phyloP scores from a whole-genome alignment of 1,284 basidiomycete genomes.

The Tilletia indica region DNA sequence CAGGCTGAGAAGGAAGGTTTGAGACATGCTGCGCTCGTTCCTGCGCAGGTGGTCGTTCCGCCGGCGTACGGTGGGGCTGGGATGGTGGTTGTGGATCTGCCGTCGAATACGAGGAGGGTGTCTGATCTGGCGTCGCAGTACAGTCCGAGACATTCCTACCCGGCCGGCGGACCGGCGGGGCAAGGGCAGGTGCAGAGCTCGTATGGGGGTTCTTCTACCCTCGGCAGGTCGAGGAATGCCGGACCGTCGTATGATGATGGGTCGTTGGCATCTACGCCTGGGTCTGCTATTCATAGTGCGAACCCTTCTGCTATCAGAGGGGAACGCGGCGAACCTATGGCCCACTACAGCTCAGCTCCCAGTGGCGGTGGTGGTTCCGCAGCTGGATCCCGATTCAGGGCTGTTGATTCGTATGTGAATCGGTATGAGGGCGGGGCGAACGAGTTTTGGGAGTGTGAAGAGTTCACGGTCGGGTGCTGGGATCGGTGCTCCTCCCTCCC shows the following conservation, averaged over 20 bases:
- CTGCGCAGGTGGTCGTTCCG: not conserved
- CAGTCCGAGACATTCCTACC: conserved; percentile 11
- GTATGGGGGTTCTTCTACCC: too few relatives aligned
- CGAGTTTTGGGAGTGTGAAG: conserved; percentile 14
- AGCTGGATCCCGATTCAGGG: not conserved
- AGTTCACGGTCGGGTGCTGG: not conserved
- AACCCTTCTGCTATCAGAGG: too few relatives aligned
- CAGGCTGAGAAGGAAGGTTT: conserved; percentile 42
- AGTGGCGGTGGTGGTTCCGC: not conserved
- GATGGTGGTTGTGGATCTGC: conserved; percentile 1
- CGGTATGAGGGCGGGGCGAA: not conserved
- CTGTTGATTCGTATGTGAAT: not conserved
- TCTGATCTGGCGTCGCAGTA: conserved; percentile 35
- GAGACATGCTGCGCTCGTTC: not conserved
- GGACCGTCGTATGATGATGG: too few relatives aligned
- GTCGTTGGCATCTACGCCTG: too few relatives aligned
- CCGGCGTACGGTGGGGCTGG: not conserved
- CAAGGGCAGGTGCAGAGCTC: not conserved
- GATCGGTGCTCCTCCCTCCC: too few relatives aligned
- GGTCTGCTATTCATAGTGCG: too few relatives aligned
- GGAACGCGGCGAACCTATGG: too few relatives aligned
- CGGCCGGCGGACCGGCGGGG: conserved; percentile 10
- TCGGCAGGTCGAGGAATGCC: too few relatives aligned
- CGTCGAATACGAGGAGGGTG: conserved; percentile 25
- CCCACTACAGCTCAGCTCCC: not conserved